Percentiles rank a stretch among this genome's conserved stretches.
Conservation (phyloP, 345 rosid genomes). For the Eutrema japonicum region DNA sequence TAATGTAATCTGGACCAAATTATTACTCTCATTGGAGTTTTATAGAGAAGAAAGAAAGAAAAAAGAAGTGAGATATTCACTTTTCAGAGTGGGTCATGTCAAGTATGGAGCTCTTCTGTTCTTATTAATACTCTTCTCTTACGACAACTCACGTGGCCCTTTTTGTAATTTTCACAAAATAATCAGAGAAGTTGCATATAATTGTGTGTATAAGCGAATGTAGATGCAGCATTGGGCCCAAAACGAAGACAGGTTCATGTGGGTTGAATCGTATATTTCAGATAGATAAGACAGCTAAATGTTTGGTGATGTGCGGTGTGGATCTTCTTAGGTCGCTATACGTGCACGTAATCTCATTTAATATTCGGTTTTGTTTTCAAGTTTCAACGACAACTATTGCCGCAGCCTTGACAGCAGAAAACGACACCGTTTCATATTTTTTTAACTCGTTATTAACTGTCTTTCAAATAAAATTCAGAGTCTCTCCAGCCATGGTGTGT, state of each 20-base stretch:
- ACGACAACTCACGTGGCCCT: conserved; percentile 42
- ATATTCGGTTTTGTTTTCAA: conserved; percentile 32
- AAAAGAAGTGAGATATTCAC: conserved; percentile 25
- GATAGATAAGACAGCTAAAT: conserved; percentile 42
- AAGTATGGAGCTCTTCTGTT: conserved; percentile 39
- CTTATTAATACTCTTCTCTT: conserved; percentile 28
- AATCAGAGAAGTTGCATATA: conserved; percentile 13
- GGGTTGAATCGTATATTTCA: conserved; percentile 39
- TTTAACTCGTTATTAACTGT: conserved; percentile 2
- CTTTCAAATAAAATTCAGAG: conserved; percentile 1
- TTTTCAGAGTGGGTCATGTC: conserved; percentile 44
- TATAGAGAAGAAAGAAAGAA: conserved; percentile 10
- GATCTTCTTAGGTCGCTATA: conserved; percentile 34
- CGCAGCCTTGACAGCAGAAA: conserved; percentile 33
- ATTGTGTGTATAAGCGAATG: background rate
- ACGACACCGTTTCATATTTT: conserved; percentile 23
- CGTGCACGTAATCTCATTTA: conserved; percentile 33
- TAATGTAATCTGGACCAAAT: conserved; percentile 37
- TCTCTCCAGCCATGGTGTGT: conserved; percentile 6
- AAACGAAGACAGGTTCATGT: conserved; percentile 36
- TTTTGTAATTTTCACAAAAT: background rate
- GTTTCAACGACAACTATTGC: conserved; percentile 32
- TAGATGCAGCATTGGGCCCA: conserved; percentile 38
- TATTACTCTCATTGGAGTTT: conserved; percentile 22
- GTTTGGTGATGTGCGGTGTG: conserved; percentile 36